Evolutionary conservation across 2,329 filamentous ascomycete genomes (phyloP), one percentile per base, ranked within the genome.

Genomic region (Zelopaecilomyces penicillatus): DNA sequence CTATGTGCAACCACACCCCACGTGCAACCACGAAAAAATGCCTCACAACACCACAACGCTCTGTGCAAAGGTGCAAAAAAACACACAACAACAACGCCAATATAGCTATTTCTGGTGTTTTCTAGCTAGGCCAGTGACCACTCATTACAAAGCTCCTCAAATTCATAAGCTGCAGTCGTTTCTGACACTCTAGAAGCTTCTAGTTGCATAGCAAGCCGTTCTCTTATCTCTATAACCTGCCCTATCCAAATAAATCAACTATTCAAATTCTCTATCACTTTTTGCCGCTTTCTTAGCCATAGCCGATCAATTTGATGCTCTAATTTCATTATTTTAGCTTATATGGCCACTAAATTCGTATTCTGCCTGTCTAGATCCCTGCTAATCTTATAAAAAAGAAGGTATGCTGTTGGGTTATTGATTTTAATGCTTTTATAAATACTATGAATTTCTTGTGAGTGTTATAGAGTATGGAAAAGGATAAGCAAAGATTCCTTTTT

Each of bases 211-310:
- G 36, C n/a, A 4, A 43, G 5, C 19, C 19, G 34, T 12, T 37
- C 30, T 27, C 26, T 43, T 29, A 30, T 43, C 3, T 43, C 33
- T 31, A 43, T 43, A 30, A 43, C 33, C 34, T 43, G 34, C 9
- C 38, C 7, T 9, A 38, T 43, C 35, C 29, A 9, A 12, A 38
- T 38, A 12, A 43, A 38, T 27, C 35, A 8, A n/a, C 19, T 43
- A 43, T 43, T 43, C n/a, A 30, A 30, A 26, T 43, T 38, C 38
- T 43, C 35, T 11, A 6, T 12, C 3, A 43, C 41, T 30, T 38
- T 43, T 12, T 38, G 4, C 11, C 33, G 38, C 36, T 43, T 43
- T 10, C 28, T 37, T 39, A 19, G 36, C 19, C 36, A 26, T 6
- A 30, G 7, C 7, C 7, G 30, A 33, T 44, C 19, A 39, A 44